A percentile compares a stretch with the other conserved stretches of the same genome.
phyloP scores from a whole-genome alignment of 371 early-diverging fungal genomes.

The Thermomucor indicae-seudaticae region DNA sequence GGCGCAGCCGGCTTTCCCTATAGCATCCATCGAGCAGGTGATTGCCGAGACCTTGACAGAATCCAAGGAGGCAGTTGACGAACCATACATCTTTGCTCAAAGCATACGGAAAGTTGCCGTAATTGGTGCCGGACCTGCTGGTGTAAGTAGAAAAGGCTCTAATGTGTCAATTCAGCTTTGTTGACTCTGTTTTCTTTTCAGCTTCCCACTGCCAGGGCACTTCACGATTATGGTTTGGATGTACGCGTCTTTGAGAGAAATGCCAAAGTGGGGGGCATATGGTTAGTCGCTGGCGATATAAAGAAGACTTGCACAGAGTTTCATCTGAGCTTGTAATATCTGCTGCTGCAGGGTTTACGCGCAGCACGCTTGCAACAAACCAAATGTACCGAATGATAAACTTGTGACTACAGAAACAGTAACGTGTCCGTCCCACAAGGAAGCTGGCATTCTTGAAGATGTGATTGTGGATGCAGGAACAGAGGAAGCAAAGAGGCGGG shows the following conservation, averaged over 20 bases:
- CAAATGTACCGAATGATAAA: too few relatives aligned
- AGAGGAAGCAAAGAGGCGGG: constrained; percentile 13
- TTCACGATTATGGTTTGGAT: constrained; percentile 27
- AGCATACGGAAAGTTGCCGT: constrained; percentile 29
- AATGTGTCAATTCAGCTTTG: neutral
- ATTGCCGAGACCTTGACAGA: constrained; percentile 7
- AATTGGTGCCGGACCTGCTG: constrained; percentile 42
- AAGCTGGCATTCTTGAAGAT: too few relatives aligned
- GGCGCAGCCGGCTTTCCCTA: too few relatives aligned
- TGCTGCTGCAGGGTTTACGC: too few relatives aligned
- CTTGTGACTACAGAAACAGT: constrained; percentile 6
- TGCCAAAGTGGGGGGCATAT: constrained; percentile 25
- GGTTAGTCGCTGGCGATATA: constrained; percentile 21
- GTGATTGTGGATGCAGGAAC: neutral
- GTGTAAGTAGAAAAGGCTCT: constrained; percentile 9
- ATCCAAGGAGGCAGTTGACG: constrained; percentile 6
- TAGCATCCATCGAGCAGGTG: too few relatives aligned
- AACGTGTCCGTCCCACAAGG: neutral
- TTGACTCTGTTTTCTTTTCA: constrained; percentile 2
- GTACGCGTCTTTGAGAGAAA: constrained; percentile 33
- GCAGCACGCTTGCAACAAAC: too few relatives aligned
- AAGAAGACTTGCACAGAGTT: too few relatives aligned
- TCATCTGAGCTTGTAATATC: too few relatives aligned
- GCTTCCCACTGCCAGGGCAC: constrained; percentile 28
- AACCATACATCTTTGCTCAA: constrained; percentile 14